Conservation (phyloP, 164 flowering plant species). For the Sedum album region DNA sequence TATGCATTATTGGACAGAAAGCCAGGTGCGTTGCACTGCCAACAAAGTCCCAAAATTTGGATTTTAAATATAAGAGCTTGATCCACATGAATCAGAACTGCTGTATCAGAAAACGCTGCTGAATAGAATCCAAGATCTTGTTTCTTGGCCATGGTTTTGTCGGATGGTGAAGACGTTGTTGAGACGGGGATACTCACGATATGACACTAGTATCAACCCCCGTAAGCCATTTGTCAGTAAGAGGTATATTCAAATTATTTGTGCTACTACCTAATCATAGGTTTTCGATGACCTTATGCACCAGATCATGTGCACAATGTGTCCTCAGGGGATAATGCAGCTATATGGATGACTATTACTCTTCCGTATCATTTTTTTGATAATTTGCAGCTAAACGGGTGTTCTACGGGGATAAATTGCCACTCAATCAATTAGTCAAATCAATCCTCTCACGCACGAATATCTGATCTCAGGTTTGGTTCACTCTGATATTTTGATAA, state of each 20-base stretch:
- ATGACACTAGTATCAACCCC: not conserved
- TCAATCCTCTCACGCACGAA: too few species aligned
- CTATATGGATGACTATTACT: not conserved
- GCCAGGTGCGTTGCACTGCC: not conserved
- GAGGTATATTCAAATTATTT: not conserved
- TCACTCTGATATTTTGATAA: too few species aligned
- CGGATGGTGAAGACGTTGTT: not conserved
- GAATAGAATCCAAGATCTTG: not conserved
- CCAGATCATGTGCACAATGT: not conserved
- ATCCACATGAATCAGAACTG: not conserved
- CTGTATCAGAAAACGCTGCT: not conserved
- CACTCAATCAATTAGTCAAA: too few species aligned
- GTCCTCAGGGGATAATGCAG: conserved; percentile 4
- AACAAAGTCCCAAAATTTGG: not conserved
- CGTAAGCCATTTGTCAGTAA: not conserved
- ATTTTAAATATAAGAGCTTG: not conserved
- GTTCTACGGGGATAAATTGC: too few species aligned
- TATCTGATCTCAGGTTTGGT: too few species aligned
- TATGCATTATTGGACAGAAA: not conserved
- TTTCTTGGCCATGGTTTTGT: not conserved
- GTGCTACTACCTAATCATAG: not conserved
- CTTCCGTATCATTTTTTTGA: not conserved
- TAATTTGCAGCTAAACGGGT: too few species aligned
- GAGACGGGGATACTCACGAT: not conserved
- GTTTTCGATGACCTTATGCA: not conserved